Evolutionary conservation across 192 early-diverging fungal species (phyloP), one percentile per base, ranked within the genome.

Genomic region (Podila clonocystis): DNA sequence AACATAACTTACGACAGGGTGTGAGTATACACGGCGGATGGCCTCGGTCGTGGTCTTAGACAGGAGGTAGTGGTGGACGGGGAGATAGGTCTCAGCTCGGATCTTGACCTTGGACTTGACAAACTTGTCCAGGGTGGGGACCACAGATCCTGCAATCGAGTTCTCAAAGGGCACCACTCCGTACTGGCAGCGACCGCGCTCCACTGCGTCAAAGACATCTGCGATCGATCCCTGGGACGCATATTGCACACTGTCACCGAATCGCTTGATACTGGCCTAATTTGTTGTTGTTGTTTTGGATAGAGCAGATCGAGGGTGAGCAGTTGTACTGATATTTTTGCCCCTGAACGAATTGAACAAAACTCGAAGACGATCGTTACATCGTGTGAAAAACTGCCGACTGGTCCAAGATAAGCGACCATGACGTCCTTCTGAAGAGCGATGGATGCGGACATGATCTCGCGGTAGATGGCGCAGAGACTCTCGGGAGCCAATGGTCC

Each of bases 141-240:
- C 89, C 4, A 99, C 97, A 13, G 89, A 89, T 48, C 97, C 97
- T 84, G 87, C 90, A 22, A 92, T 94, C 11, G 97, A 97, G 84
- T 99, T 99, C 79, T 99, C 97, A 78, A 96, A 95, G 3, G 97
- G 97, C 6, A 99, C 93, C 63, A 99, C 82, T 8, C 96, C 96
- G 71, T 96, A 98, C n/a, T 92, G 94, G 4, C 90, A 86, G 30
- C 86, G 87, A 29, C 92, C 92, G 11, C 87, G 87, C 72, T 91
- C 92, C 1, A 94, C 93, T 1, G 92, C 91, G 26, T 84, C 86
- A 78, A 97, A 93, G 2, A 99, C 93, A 65, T 94, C 95, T 70
- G 88, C 84, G 38, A 96, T 94, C 41, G 87, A 85, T 33, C 83
- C 76, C 61, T 92, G 88, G 5, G 93, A 87, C 11, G 91, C 84